Evolutionary conservation across 1,284 basidiomycete genomes (phyloP).

Genomic region (Sphagnurus paluster): DNA sequence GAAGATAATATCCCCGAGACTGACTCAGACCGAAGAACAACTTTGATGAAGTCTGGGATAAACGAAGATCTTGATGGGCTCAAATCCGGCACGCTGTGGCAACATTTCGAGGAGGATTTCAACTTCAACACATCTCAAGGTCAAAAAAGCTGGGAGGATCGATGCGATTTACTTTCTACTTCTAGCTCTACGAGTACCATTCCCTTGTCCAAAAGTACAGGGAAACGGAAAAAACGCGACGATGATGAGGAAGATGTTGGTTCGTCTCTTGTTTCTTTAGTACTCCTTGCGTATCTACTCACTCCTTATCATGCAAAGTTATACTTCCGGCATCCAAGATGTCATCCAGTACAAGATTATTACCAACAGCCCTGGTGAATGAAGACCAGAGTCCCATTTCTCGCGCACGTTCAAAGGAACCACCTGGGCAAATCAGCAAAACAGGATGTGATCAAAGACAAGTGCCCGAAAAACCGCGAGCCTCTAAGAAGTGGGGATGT

Average conservation of each 20-base stretch:
- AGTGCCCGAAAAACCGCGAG: neutral
- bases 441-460: neutral
- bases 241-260: conserved; percentile 9
- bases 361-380: too few relatives aligned
- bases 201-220: conserved; percentile 11
- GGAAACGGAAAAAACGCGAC: conserved; percentile 14
- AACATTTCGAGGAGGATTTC: conserved; percentile 49
- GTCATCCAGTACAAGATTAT: too few relatives aligned
- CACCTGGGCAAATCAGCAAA: too few relatives aligned
- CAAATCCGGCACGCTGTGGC: conserved; percentile 36
- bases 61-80: conserved; percentile 35
- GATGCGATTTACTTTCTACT: conserved; percentile 27
- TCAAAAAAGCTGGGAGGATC: conserved; percentile 19
- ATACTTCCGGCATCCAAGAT: conserved; percentile 6
- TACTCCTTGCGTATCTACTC: neutral
- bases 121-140: conserved; percentile 28
- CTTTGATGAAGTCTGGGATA: conserved; percentile 44
- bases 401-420: too few relatives aligned
- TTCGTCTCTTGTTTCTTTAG: neutral
- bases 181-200: conserved; percentile 33
- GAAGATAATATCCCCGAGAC: conserved; percentile 48
- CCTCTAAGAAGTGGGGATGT: conserved; percentile 42
- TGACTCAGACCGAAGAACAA: conserved; percentile 52
- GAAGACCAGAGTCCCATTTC: too few relatives aligned
- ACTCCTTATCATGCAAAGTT: conserved; percentile 1